Evolutionary conservation across 805 yeast genomes (phyloP), one percentile per base, ranked within the genome.

Genomic region (Diddensiella transvaalensis): DNA sequence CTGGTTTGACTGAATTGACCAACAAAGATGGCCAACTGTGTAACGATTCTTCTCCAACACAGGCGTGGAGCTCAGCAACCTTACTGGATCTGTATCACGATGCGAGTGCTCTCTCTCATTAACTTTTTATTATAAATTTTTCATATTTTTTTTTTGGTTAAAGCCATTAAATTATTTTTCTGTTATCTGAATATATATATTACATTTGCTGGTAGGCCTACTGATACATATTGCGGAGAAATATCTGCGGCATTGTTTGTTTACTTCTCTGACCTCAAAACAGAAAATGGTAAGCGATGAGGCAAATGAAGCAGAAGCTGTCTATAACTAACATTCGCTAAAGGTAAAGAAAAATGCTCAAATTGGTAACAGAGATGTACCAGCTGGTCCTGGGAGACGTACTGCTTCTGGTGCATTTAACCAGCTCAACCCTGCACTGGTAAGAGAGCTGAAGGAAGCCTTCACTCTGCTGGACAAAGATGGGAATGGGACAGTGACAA

Each of bases 51-150:
- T 85, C 95, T 55, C 96, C 97, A 2, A 83, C 97, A 0, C 99
- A 91, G 65, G 97, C 98, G 0, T 91, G 99, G 99, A 87, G 96
- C 62, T 70, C 91, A 0, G 83, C 93, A 2, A 87, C 96, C 59
- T 67, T 93, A 49, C 65, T 91, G 26, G 98, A 91, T 64, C 68
- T 91, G 46, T 86, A 79, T 64, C 74, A 76, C 54, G 96, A 88
- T 44, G 60, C 53, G 8, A 17, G 8, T n/a, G 38, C 38, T n/a
- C 21, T 17, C 15, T 10, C 21, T n/a, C 8, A 35, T 8, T 13
- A 35, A 15, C 15, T 8, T 35, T 6, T 13, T 8, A 35, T 35
- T 18, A 8, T 8, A 8, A 35, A 35, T 13, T 10, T 10, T 29
- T 29, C 13, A 29, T 29, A 29, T 13, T 29, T 13, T 10, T 10